Evolutionary conservation across 1,139 yeast genomes (phyloP).

Genomic region (Yamadazyma epiphylla): DNA sequence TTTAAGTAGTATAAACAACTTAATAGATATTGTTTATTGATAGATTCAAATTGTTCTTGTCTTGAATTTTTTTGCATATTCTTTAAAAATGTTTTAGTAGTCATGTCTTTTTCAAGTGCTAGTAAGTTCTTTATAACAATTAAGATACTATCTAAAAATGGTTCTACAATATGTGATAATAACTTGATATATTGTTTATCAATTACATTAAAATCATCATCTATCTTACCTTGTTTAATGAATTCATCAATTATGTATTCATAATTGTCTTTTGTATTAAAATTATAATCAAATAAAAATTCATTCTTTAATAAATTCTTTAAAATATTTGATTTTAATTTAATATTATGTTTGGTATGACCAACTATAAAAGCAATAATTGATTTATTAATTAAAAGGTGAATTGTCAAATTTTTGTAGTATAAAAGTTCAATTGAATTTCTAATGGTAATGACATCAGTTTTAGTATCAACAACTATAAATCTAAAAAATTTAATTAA

Average conservation of each 20-base stretch:
- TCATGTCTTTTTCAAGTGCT: constrained; percentile 21
- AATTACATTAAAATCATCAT: constrained; percentile 18
- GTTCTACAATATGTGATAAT: constrained; percentile 31
- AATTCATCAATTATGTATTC: constrained; percentile 28
- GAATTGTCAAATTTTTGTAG: constrained; percentile 42
- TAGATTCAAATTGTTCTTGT: constrained; percentile 26
- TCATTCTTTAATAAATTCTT: constrained; percentile 42
- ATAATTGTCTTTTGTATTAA: constrained; percentile 27
- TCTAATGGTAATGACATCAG: constrained; percentile 24
- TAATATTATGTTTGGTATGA: constrained; percentile 10
- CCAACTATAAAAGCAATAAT: constrained; percentile 30
- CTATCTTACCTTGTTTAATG: constrained; percentile 14
- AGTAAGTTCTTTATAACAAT: constrained; percentile 27
- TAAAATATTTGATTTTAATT: constrained; percentile 18
- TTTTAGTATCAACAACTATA: constrained; percentile 27
- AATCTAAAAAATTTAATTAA: constrained; percentile 32
- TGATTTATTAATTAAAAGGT: constrained; percentile 36
- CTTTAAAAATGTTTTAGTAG: constrained; percentile 37
- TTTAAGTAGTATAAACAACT: constrained; percentile 39
- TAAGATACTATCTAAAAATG: constrained; percentile 38
- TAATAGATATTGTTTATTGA: constrained; percentile 43
- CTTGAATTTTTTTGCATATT: constrained; percentile 19
- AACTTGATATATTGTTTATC: constrained; percentile 23
- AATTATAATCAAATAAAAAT: constrained; percentile 43
- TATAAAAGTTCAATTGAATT: constrained; percentile 41